Base-by-base conservation (phyloP, 1,284 basidiomycete genomes). In the Gymnopus androsaceus region DNA sequence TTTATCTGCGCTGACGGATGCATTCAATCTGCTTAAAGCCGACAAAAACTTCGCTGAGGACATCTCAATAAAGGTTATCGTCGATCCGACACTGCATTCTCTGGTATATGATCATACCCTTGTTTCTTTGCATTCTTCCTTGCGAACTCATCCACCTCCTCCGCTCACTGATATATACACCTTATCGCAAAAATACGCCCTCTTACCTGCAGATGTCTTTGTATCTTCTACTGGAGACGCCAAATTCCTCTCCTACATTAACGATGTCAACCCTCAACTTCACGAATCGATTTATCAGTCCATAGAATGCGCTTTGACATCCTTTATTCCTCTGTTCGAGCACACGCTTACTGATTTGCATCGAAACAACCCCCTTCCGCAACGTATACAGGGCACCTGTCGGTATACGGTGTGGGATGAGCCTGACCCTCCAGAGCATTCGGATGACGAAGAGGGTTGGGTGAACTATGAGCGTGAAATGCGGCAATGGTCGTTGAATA, bases 301-400 rank as follows among this genome's bases (percentile, higher is more conserved):
- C 17, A 67, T 83, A 25, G 70, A 72, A 53, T 51, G 50, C 2
- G 59, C 75, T 23, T 65, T 84, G 7, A 64, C 67, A 0, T 59
- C 59, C 1, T 75, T 75, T 48, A 61, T 83, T 6, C 80, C 80
- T 3, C 65, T 83, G 7, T 82, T 83, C 62, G 80, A 83, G 56
- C 75, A 75, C 51, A 71, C 75, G 8, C 69, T 85, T 8, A 80
- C 81, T 1, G 80, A 83, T 60, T 63, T 83, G 28, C 77, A 81
- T 61, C 67, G 75, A 30, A 76, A 75, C 58, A 81, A 82, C 58
- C 75, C 77, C 2, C 63, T 77, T 1, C 57, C 55, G 4, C 75
- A 72, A 51, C 71, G 80, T 8, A 80, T 81, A 40, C 61, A 66
- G 19, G 75, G 75, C 0, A 42, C 69, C 1, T 76, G 71, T 61